A percentile compares a stretch with the other conserved stretches of the same genome.
These are phyloP conservation scores for Reticulascus tulasneorum DNA, from an alignment of 2,329 filamentous ascomycete genomes.

Conservation along the genomic window DNA sequence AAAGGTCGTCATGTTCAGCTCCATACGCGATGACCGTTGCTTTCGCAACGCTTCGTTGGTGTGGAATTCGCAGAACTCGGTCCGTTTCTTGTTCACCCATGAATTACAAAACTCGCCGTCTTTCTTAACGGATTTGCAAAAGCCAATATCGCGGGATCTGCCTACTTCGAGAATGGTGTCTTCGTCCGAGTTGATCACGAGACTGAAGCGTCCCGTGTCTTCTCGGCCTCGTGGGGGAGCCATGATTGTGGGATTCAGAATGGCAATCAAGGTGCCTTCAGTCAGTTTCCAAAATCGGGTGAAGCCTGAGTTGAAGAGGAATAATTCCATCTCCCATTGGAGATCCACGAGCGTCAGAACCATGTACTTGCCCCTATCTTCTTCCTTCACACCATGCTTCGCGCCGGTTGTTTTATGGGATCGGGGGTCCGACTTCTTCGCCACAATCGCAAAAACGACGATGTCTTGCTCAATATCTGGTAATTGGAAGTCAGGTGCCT, in stretches of 20 bases:
- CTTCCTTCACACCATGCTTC: constrained; percentile 41
- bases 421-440: constrained; percentile 80
- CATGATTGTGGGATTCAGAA: constrained; percentile 89
- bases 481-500: constrained; percentile 75
- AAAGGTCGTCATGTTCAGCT: constrained; percentile 68
- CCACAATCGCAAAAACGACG: constrained; percentile 83
- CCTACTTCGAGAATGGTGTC: constrained; percentile 92
- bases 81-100: constrained; percentile 87
- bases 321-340: constrained; percentile 86
- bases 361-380: constrained; percentile 82
- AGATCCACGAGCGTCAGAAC: constrained; percentile 83
- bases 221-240: constrained; percentile 72
- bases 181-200: constrained; percentile 79
- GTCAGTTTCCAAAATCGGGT: constrained; percentile 92
- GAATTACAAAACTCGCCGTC: constrained; percentile 75
- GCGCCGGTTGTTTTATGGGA: constrained; percentile 45
- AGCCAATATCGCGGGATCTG: constrained; percentile 76
- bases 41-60: constrained; percentile 77
- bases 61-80: constrained; percentile 90
- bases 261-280: constrained; percentile 84
- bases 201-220: constrained; percentile 78
- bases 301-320: constrained; percentile 87
- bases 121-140: constrained; percentile 79
- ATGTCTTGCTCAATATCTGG: constrained; percentile 83
- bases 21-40: constrained; percentile 61